Evolutionary conservation across 257 asterid genomes (phyloP).

Genomic region (Penstemon newberryi): DNA sequence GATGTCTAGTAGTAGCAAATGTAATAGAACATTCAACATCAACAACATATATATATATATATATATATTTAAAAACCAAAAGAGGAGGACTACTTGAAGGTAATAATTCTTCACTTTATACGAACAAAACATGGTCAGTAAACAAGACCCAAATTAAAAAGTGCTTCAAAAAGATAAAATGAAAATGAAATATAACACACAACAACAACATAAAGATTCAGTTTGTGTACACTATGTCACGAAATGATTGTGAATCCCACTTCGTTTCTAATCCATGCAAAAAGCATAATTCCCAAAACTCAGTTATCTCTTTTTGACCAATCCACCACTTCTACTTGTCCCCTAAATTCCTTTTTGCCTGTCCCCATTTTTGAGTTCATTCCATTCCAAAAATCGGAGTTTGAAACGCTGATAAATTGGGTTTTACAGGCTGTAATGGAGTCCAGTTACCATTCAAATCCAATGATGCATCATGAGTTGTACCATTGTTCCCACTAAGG

Average conservation of each 20-base stretch:
- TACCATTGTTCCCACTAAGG: slow-evolving; percentile 27
- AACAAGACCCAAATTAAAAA: neutral
- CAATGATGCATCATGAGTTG: slow-evolving; percentile 30
- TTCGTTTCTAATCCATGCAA: slow-evolving; percentile 37
- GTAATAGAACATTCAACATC: too few relatives aligned
- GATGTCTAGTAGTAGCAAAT: too few relatives aligned
- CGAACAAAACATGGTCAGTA: neutral
- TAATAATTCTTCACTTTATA: too few relatives aligned
- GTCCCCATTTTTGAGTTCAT: slow-evolving; percentile 26
- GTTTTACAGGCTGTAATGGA: slow-evolving; percentile 41
- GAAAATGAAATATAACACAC: neutral
- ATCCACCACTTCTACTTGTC: slow-evolving; percentile 35
- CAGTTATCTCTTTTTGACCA: slow-evolving; percentile 53
- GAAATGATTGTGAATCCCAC: slow-evolving; percentile 51
- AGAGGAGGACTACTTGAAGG: too few relatives aligned
- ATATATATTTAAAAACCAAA: too few relatives aligned
- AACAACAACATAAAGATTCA: slow-evolving; percentile 5
- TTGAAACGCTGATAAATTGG: slow-evolving; percentile 41
- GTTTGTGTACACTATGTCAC: slow-evolving; percentile 7
- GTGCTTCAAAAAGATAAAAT: neutral
- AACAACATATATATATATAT: too few relatives aligned
- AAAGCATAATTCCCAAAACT: slow-evolving; percentile 30
- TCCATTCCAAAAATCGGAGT: slow-evolving; percentile 53
- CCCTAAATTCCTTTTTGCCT: neutral
- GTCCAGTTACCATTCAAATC: slow-evolving; percentile 42